Evolutionary conservation across 2,329 filamentous ascomycete genomes (phyloP).

Genomic region (Cercospora zeina): DNA sequence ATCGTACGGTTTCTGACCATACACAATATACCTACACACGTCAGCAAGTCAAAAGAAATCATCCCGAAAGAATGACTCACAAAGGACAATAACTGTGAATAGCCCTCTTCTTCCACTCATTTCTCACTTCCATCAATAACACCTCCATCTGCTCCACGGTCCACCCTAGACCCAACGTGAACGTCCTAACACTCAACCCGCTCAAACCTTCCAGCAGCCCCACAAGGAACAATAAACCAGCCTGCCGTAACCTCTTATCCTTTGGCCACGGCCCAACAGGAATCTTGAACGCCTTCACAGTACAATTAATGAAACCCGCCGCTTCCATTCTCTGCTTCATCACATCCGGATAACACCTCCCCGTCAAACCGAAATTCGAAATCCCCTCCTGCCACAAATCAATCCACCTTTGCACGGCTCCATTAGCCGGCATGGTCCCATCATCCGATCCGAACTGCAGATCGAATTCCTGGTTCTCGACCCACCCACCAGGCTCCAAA

Average conservation of each 20-base stretch:
- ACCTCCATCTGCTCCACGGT: conserved; percentile 36
- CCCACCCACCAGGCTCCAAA: conserved; percentile 42
- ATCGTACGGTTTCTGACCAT: conserved; percentile 34
- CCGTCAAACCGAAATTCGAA: conserved; percentile 30
- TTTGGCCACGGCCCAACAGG: conserved; percentile 37
- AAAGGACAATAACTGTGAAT: conserved; percentile 37
- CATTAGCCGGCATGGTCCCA: conserved; percentile 23
- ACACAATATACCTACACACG: conserved; percentile 33
- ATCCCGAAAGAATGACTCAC: conserved; percentile 18
- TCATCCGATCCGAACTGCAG: conserved; percentile 34
- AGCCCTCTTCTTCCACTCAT: conserved; percentile 32
- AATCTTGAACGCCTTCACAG: conserved; percentile 35
- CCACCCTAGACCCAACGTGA: conserved; percentile 36
- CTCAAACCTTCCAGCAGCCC: conserved; percentile 34
- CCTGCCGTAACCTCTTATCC: conserved; percentile 32
- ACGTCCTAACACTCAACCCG: conserved; percentile 33
- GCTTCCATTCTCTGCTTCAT: conserved; percentile 42
- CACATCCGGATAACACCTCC: conserved; percentile 31
- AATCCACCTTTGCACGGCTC: conserved; percentile 29
- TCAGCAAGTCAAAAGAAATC: conserved; percentile 4
- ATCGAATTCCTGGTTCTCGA: conserved; percentile 46
- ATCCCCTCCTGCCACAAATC: conserved; percentile 33
- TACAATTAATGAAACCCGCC: conserved; percentile 40
- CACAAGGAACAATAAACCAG: conserved; percentile 32
- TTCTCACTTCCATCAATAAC: conserved; percentile 33